Evolutionary conservation across 768 basidiomycete genomes (phyloP), one percentile per base, ranked within the genome.

Genomic region (Tulasnella sp.): DNA sequence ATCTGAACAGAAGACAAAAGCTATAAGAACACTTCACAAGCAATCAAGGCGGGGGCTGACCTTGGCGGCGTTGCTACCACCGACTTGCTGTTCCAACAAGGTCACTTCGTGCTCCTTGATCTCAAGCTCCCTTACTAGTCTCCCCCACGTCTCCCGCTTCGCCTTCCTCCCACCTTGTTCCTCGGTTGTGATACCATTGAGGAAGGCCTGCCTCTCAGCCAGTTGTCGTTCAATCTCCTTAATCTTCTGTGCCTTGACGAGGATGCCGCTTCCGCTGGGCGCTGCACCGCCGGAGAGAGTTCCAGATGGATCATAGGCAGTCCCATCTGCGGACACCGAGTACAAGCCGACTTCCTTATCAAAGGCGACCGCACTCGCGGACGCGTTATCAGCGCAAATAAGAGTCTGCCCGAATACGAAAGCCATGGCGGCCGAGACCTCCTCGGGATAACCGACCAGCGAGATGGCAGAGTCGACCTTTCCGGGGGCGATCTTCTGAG

Each of bases 271-370:
- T 23, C 82, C 77, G 62, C 75, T 85, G 0, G 93, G 89, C 0
- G 91, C 84, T 1, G 91, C 81, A 1, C 96, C 96, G 4, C 96
- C 96, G 19, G 85, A 89, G 19, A 99, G 80, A 0, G 88, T 94
- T 5, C 95, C 95, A 7, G 87, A 86, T 1, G 96, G 95, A 63
- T 99, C 96, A 70, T 99, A 98, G 10, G 96, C 82, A 67, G 98
- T 96, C 1, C 96, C 96, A 2, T 90, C 85, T 21, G 96, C 76
- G 5, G 96, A 99, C 49, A 98, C 93, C 9, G 89, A 93, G 52
- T 84, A 84, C 51, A 88, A 76, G 21, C 77, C 76, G 13, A 86
- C 77, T 9, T 81, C 75, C 19, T 68, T 72, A 58, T 82, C 75
- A 75, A 97, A 98, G 0, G 96, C 96, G 44, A 96, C 88, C 0